Evolutionary conservation across 192 early-diverging fungal genomes (phyloP).

Genomic region (Entomortierella parvispora): DNA sequence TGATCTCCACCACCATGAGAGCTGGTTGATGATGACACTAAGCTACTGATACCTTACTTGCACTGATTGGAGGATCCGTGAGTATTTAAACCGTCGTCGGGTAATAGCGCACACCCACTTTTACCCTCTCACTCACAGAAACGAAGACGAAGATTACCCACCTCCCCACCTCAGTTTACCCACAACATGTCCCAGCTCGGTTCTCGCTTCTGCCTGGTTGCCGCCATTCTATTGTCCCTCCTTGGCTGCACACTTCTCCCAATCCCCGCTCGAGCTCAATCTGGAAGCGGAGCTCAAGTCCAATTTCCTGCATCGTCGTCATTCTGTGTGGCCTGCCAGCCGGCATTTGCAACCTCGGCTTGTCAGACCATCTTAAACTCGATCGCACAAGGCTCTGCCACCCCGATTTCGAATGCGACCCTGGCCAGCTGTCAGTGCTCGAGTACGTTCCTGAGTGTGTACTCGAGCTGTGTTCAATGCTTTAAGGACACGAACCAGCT

Average conservation of each 20-base stretch:
- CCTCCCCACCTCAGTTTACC: too few species aligned
- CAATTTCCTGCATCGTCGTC: conserved; percentile 16
- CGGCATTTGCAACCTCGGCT: conserved; percentile 20
- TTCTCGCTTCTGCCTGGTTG: conserved; percentile 1
- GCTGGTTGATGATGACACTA: too few species aligned
- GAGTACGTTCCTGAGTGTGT: conserved; percentile 21
- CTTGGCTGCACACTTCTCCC: conserved; percentile 1
- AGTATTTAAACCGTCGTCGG: too few species aligned
- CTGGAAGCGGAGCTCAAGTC: conserved; percentile 1
- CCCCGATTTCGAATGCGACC: conserved; percentile 27
- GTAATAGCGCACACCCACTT: too few species aligned
- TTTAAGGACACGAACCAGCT: conserved; percentile 41
- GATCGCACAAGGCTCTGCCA: conserved; percentile 9
- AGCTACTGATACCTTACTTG: too few species aligned
- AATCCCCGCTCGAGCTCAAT: conserved; percentile 23
- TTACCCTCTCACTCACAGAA: too few species aligned
- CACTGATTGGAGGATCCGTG: too few species aligned
- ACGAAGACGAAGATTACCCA: too few species aligned
- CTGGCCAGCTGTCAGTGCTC: conserved; percentile 43
- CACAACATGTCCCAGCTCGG: too few species aligned
- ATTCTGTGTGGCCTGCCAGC: conserved; percentile 27
- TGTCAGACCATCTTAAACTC: conserved; percentile 34
- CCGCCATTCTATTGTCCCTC: not conserved
- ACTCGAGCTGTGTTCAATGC: conserved; percentile 28
- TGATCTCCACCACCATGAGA: too few species aligned